These are phyloP conservation scores for Trichocomaceae sp. DNA, from an alignment of 2,329 filamentous ascomycete species.

Conservation along the genomic window DNA sequence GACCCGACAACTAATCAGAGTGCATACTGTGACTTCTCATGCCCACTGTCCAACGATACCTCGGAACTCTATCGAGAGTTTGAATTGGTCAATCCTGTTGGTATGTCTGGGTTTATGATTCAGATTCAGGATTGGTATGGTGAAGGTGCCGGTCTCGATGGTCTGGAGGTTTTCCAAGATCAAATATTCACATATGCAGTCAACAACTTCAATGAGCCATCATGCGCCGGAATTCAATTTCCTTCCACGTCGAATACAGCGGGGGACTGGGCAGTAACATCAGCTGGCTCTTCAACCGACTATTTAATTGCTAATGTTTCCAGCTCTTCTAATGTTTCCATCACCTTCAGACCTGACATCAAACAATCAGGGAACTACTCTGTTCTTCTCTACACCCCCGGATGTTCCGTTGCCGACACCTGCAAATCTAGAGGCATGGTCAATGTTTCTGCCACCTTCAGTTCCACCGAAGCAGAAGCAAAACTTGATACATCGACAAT, in stretches of 20 bases:
- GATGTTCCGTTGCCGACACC: constrained; percentile 71
- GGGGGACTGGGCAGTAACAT: constrained; percentile 66
- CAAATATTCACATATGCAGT: constrained; percentile 78
- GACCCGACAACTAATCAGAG: constrained; percentile 65
- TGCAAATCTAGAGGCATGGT: constrained; percentile 73
- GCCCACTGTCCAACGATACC: constrained; percentile 69
- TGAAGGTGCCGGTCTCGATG: constrained; percentile 71
- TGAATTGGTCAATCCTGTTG: constrained; percentile 76
- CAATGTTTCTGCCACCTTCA: constrained; percentile 69
- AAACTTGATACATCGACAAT: constrained; percentile 55
- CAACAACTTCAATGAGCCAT: constrained; percentile 79
- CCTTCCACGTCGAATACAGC: constrained; percentile 62
- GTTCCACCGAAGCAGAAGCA: constrained; percentile 38
- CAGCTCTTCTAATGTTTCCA: constrained; percentile 54
- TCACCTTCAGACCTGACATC: constrained; percentile 69
- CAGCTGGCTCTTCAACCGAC: constrained; percentile 54
- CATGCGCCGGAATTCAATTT: constrained; percentile 60
- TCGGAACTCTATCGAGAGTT: constrained; percentile 75
- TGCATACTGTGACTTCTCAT: constrained; percentile 69
- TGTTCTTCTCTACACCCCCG: constrained; percentile 85
- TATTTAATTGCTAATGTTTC: constrained; percentile 67
- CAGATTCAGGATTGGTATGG: constrained; percentile 87
- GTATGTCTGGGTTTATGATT: constrained; percentile 80
- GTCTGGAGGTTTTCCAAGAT: constrained; percentile 80
- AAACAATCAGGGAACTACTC: constrained; percentile 86